These are phyloP conservation scores for Panicum hallii DNA, from an alignment of 202 grass and related monocot species.

Conservation along the genomic window DNA sequence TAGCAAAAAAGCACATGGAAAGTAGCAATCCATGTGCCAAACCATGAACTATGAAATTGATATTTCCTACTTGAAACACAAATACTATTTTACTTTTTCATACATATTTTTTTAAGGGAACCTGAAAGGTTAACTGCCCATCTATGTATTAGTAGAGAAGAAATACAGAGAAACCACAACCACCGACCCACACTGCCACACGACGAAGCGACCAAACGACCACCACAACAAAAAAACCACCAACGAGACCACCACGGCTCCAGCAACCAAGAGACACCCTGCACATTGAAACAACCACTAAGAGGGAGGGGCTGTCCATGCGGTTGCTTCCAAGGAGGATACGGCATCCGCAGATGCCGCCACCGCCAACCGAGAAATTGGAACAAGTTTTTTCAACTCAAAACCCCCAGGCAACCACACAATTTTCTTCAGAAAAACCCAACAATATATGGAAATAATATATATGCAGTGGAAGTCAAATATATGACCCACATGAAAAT, in stretches of 20 bases:
- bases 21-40: background rate
- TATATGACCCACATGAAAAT: constrained; percentile 14
- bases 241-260: background rate
- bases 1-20: background rate
- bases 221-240: background rate
- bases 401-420: background rate
- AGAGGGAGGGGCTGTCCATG: background rate
- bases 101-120: background rate
- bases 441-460: background rate
- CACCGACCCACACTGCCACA: background rate
- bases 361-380: background rate
- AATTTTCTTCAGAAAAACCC: background rate
- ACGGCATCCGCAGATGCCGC: background rate
- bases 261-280: background rate
- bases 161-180: background rate
- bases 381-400: background rate
- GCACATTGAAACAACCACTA: background rate
- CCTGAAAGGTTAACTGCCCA: background rate
- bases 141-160: background rate
- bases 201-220: background rate
- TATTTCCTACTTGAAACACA: background rate
- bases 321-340: background rate
- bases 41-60: background rate
- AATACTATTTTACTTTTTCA: background rate
- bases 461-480: background rate